These are phyloP conservation scores for Haplosporangium sp. DNA, from an alignment of 371 early-diverging fungal genomes.

Conservation along the genomic window DNA sequence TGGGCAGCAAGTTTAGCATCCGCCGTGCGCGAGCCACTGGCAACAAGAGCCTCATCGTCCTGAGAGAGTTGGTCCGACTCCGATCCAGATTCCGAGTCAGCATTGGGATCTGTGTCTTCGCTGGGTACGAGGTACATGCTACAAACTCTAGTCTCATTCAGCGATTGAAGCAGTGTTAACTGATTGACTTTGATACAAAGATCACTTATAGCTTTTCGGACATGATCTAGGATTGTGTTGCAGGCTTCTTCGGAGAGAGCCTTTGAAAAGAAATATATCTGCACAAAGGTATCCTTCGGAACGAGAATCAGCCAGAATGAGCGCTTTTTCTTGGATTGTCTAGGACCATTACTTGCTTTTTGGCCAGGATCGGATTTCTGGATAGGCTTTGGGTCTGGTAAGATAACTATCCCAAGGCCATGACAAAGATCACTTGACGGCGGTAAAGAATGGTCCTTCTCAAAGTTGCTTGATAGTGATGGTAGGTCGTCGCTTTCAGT, in stretches of 20 bases:
- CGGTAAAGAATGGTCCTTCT: constrained; percentile 11
- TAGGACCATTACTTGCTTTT: background rate
- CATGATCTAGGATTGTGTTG: constrained; percentile 66
- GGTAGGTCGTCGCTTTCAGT: constrained; percentile 18
- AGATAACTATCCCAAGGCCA: constrained; percentile 51
- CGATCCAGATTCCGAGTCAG: constrained; percentile 48
- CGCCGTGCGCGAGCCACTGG: constrained; percentile 61
- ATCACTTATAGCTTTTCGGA: constrained; percentile 68
- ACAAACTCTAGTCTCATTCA: constrained; percentile 77
- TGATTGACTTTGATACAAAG: constrained; percentile 78
- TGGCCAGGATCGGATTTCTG: background rate
- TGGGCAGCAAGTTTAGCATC: constrained; percentile 53
- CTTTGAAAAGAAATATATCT: constrained; percentile 81
- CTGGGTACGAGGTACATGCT: constrained; percentile 78
- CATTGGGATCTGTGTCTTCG: constrained; percentile 56
- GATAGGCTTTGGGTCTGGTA: constrained; percentile 16
- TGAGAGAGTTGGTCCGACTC: constrained; percentile 61
- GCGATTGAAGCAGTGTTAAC: constrained; percentile 68
- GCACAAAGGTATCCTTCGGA: constrained; percentile 66
- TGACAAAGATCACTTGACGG: constrained; percentile 48
- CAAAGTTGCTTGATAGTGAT: constrained; percentile 9
- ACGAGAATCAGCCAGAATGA: constrained; percentile 78
- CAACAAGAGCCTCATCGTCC: constrained; percentile 62
- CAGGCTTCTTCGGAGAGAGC: constrained; percentile 66
- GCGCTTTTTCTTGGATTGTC: constrained; percentile 21